Conservation (phyloP, 2,329 filamentous ascomycete species). For the Cladophialophora psammophila region DNA sequence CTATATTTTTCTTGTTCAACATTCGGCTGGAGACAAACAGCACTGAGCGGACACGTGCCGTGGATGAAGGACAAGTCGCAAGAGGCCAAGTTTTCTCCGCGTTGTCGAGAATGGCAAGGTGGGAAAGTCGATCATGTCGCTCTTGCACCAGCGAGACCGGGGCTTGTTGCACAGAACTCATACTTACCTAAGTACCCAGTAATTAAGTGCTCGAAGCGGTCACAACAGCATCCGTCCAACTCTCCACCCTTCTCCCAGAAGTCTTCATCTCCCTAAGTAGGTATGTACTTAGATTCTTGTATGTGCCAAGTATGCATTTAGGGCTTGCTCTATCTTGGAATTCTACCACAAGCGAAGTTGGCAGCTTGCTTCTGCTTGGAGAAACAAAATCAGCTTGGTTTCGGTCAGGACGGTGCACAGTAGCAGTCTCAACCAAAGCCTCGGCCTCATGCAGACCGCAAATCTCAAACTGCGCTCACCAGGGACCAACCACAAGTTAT, state of each 20-base stretch:
- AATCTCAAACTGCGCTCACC: slow-evolving; percentile 19
- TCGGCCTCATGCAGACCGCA: slow-evolving; percentile 10
- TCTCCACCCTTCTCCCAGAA: background rate
- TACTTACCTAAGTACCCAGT: no score
- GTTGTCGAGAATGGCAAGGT: background rate
- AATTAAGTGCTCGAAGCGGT: background rate
- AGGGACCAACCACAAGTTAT: slow-evolving; percentile 5
- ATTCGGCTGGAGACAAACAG: background rate
- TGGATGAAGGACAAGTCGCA: background rate
- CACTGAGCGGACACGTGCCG: background rate
- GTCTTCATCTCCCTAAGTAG: background rate
- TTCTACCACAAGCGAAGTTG: background rate
- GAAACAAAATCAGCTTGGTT: background rate
- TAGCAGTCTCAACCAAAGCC: background rate
- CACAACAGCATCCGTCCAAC: background rate
- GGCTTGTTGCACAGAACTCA: background rate
- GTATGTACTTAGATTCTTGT: no score
- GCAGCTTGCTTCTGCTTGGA: slow-evolving; percentile 4
- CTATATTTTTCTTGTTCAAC: background rate
- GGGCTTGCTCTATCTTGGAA: background rate
- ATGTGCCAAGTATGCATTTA: no score
- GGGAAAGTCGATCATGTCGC: background rate
- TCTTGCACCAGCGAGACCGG: background rate
- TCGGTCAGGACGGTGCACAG: background rate
- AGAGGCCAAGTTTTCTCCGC: background rate